Evolutionary conservation across 108 stramenopile species (phyloP), one percentile per base, ranked within the genome.

Genomic region (Fragilariopsis cylindrus): DNA sequence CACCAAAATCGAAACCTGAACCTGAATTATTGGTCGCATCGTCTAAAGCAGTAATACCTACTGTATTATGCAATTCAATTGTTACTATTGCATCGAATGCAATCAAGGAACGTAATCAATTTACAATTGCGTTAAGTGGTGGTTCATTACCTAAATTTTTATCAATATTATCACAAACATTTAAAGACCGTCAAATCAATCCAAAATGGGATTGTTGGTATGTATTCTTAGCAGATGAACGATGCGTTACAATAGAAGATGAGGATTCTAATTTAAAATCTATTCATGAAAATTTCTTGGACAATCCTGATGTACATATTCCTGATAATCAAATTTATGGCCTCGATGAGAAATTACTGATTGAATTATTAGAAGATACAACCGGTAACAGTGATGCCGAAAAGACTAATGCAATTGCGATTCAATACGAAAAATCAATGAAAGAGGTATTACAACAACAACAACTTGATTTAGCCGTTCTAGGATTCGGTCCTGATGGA

Each of bases 401-500:
- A 15, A 41, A 30, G 15, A 71, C 88, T 18, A 75, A 81, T 48
- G 73, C 71, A 46, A 73, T 89, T 21, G 94, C 96, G 9, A 53
- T 57, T 7, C 83, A 85, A 6, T 95, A 96, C 55, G 81, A 90
- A 75, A 58, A 65, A 7, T 73, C 68, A 54, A 74, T 84, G 47
- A 64, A 80, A 15, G 63, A 56, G 41, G 67, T 86, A 13, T 73
- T 30, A 69, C 8, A 64, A 46, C 46, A 64, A 46, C 46, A 70
- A 15, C 6, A 79, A 63, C 76, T 99, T 55, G 98, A 99, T 74
- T 82, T 94, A 69, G 92, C 89, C 21, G 78, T 99, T n/a, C 83
- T 99, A 44, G 98, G 98, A 46, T 93, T 98, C 68, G 98, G 98
- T 45, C 96, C 96, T 4, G 98, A 99, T 79, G 98, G 98, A 2